Conservation (phyloP, 176 grass and related monocot species). For the Poa pratensis region DNA sequence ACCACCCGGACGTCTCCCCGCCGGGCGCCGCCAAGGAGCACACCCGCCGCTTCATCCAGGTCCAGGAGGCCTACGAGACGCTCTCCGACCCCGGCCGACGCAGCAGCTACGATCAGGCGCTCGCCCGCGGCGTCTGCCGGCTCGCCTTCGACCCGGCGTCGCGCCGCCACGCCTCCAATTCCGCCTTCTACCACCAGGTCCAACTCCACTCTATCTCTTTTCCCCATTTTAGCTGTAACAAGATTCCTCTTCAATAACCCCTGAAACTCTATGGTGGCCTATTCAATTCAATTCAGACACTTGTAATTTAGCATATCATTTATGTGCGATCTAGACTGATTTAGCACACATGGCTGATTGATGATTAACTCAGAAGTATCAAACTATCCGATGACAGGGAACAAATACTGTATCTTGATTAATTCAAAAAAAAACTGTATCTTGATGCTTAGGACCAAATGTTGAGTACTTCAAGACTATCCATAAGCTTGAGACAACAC, state of each 20-base stretch:
- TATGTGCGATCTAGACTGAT: neutral
- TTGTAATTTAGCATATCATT: neutral
- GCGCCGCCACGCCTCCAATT: conserved; percentile 31
- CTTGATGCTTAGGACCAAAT: neutral
- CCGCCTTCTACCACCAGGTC: conserved; percentile 50
- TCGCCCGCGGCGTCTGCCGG: conserved; percentile 53
- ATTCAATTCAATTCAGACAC: neutral
- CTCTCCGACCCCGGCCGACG: conserved; percentile 79
- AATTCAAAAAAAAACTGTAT: neutral
- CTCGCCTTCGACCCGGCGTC: conserved; percentile 51
- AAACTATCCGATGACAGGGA: neutral
- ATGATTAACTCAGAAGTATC: neutral
- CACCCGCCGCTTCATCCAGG: conserved; percentile 80
- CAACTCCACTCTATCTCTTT: neutral
- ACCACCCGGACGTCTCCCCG: conserved; percentile 89
- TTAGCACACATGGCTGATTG: conserved; percentile 19
- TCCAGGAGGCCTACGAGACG: conserved; percentile 91
- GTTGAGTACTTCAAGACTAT: neutral
- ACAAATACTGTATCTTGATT: neutral
- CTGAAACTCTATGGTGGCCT: neutral
- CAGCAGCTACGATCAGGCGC: conserved; percentile 64
- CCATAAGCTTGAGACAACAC: neutral
- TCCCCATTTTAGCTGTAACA: neutral
- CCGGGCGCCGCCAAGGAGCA: conserved; percentile 64
- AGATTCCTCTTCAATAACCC: neutral